Conservation (phyloP, 495 filamentous ascomycete species). For the Penicillium coffeae region DNA sequence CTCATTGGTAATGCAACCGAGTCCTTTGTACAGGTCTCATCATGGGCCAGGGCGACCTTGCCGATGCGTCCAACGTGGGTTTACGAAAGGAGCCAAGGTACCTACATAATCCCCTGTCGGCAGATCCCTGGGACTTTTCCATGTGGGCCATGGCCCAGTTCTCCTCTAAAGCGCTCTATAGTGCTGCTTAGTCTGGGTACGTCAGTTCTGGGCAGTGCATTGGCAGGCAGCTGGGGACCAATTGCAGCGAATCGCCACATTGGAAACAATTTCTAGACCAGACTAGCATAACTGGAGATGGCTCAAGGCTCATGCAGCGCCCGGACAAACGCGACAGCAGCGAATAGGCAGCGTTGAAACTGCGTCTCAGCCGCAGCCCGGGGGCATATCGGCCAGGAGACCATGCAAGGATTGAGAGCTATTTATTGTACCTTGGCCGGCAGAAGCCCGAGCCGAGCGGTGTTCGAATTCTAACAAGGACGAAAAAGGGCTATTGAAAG, state of each 20-base stretch:
- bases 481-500: not conserved
- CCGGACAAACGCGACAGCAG: constrained; percentile 1
- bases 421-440: constrained; percentile 3
- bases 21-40: constrained; percentile 25
- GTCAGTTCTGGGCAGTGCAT: not conserved
- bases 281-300: not conserved
- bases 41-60: constrained; percentile 12
- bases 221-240: not conserved
- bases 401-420: constrained; percentile 22
- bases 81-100: constrained; percentile 8
- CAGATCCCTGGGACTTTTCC: not conserved
- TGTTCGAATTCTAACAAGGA: not conserved
- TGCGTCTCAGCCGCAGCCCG: constrained; percentile 11
- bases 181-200: not conserved
- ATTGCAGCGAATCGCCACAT: not conserved
- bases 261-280: not conserved
- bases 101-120: constrained; percentile 10
- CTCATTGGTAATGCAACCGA: constrained; percentile 15
- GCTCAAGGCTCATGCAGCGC: not conserved
- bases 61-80: constrained; percentile 9
- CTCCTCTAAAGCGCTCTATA: not conserved
- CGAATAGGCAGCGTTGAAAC: constrained; percentile 6
- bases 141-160: not conserved
- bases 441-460: not conserved
- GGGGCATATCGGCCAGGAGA: constrained; percentile 15